Evolutionary conservation across 805 yeast genomes (phyloP).

Genomic region (Sungouiozyma ichnusensis): DNA sequence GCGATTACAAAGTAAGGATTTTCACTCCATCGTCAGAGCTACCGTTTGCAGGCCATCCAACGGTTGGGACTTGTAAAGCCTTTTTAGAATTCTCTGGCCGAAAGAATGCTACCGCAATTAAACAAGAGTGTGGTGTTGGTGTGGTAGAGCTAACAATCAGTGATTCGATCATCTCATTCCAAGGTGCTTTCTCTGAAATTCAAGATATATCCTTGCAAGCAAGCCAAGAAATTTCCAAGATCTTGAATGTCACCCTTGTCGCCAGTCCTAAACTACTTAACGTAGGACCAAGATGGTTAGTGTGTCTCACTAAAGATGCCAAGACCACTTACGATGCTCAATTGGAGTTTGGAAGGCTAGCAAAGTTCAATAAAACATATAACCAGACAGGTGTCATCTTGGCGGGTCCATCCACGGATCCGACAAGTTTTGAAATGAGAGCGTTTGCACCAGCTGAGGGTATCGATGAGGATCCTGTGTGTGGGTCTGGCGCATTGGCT

Average conservation of each 20-base stretch:
- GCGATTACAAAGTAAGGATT: conserved; percentile 41
- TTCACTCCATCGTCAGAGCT: conserved; percentile 39
- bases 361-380: conserved; percentile 9
- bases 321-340: conserved; percentile 26
- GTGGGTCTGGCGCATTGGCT: conserved; percentile 41
- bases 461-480: conserved; percentile 42
- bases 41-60: conserved; percentile 60
- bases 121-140: conserved; percentile 40
- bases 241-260: conserved; percentile 8
- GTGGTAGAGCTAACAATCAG: conserved; percentile 28
- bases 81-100: conserved; percentile 31
- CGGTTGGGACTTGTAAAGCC: conserved; percentile 42
- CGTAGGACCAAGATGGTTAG: conserved; percentile 42
- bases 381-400: conserved; percentile 31
- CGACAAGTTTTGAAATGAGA: conserved; percentile 32
- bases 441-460: conserved; percentile 33
- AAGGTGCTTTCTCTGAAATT: conserved; percentile 12
- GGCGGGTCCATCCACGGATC: conserved; percentile 28
- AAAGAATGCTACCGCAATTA: conserved; percentile 17
- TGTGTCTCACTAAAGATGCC: conserved; percentile 26
- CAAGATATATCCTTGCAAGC: conserved; percentile 8
- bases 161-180: conserved; percentile 24
- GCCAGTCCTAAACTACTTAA: conserved; percentile 25
- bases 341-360: conserved; percentile 26
- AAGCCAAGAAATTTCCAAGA: conserved; percentile 5